phyloP scores from a whole-genome alignment of 2,329 filamentous ascomycete species.

The Nothophaeocryptopus gaeumannii region DNA sequence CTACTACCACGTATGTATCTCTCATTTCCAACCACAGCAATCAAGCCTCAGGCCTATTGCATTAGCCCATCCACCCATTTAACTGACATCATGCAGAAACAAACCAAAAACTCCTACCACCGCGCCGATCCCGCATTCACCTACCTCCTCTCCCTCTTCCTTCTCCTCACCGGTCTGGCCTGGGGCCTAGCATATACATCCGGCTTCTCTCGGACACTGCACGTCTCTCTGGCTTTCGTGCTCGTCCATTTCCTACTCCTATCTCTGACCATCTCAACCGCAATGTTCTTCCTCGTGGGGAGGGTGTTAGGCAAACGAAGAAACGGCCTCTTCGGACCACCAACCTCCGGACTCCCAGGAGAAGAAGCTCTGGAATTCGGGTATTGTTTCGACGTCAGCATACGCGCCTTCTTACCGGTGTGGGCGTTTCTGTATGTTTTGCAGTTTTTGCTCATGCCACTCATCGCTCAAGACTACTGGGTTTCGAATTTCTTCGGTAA shows the following conservation, averaged over 20 bases:
- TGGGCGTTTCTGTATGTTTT: constrained; percentile 66
- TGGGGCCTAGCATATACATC: constrained; percentile 60
- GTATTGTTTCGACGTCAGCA: constrained; percentile 68
- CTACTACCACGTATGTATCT: constrained; percentile 63
- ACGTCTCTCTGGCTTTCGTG: constrained; percentile 49
- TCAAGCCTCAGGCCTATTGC: no score
- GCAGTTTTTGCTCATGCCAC: constrained; percentile 65
- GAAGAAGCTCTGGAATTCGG: constrained; percentile 64
- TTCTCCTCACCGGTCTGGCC: constrained; percentile 49
- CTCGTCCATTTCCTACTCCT: constrained; percentile 61
- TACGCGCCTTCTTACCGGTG: constrained; percentile 65
- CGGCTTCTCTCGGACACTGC: constrained; percentile 43
- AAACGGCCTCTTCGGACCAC: constrained; percentile 58
- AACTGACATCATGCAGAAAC: constrained; percentile 29
- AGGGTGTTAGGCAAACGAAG: constrained; percentile 57
- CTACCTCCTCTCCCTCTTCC: constrained; percentile 66
- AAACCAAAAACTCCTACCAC: constrained; percentile 70
- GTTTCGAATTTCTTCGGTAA: constrained; percentile 62
- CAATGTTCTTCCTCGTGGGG: constrained; percentile 64
- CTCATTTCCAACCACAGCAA: no score
- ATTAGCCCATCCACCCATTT: no score
- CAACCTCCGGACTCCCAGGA: constrained; percentile 27
- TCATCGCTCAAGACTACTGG: constrained; percentile 56
- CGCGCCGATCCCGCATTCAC: constrained; percentile 68
- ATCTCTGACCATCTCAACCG: constrained; percentile 58